Conservation (phyloP, 2,329 filamentous ascomycete genomes). For the Cercospora canescens region DNA sequence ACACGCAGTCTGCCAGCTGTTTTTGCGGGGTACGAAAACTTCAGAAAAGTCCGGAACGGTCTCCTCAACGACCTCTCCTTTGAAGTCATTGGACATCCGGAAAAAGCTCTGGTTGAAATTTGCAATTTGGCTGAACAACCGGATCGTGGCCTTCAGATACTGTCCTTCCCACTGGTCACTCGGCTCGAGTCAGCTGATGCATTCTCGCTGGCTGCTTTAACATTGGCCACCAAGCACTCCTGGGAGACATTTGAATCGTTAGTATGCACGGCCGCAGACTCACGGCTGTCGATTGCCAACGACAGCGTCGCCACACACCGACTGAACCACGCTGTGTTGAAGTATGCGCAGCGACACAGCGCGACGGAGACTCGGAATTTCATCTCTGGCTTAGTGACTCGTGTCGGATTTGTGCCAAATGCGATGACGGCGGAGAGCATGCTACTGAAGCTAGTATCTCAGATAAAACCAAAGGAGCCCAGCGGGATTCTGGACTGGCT, state of each 20-base stretch:
- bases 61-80: not conserved
- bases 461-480: conserved; percentile 11
- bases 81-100: not conserved
- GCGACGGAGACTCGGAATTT: conserved; percentile 30
- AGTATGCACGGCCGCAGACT: not conserved
- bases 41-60: not conserved
- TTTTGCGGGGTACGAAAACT: not conserved
- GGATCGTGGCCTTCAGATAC: conserved; percentile 11
- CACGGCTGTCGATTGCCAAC: not conserved
- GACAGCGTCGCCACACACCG: conserved; percentile 2
- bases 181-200: not conserved
- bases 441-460: conserved; percentile 25
- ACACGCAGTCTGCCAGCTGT: conserved; percentile 11
- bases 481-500: conserved; percentile 30
- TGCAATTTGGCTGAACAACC: conserved; percentile 13
- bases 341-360: conserved; percentile 22
- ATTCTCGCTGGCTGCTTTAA: conserved; percentile 15
- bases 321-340: conserved; percentile 25
- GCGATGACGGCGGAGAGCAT: conserved; percentile 27
- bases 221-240: conserved; percentile 11
- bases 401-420: conserved; percentile 27
- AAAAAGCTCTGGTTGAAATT: conserved; percentile 16
- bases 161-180: not conserved
- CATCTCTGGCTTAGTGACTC: conserved; percentile 23
- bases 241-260: conserved; percentile 13